Evolutionary conservation across 176 grass and related monocot genomes (phyloP), one percentile per base, ranked within the genome.

Genomic region (Ampelocalamus luodianensis): DNA sequence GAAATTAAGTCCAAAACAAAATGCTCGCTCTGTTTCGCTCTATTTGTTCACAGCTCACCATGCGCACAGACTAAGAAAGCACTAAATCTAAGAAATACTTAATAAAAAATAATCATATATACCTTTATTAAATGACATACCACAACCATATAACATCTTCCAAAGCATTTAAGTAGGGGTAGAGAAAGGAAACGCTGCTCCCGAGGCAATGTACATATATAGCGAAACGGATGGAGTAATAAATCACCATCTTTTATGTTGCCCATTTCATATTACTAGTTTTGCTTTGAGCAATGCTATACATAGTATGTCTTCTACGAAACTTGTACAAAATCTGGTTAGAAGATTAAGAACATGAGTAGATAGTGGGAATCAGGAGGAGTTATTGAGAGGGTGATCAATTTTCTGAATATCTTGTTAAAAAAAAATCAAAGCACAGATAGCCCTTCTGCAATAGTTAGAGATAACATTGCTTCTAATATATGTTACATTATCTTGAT

Each of bases 261-360:
- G 55, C 23, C 2, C 78, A 49, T 86, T 72, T 65, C 20, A n/a
- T 44, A 26, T 46, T 78, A n/a, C 40, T 49, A 64, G 18, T 83
- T 72, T 48, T 77, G 15, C 38, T 12, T 66, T 17, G 45, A 38
- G 16, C 44, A 38, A 12, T 38, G 20, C 7, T 36, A 38, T 54
- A n/a, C 78, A 6, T 68, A 5, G 11, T 26, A 64, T 75, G 32
- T 3, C 22, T 53, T 75, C 13, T 18, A 64, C 22, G 27, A 26
- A 13, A 77, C 12, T 42, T 23, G 10, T n/a, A 8, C 53, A n/a
- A 63, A 55, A 14, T 55, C 3, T 69, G 17, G 43, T 46, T 54
- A 8, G 72, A 65, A 40, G 39, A 62, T 48, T 20, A 79, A 46
- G 0, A 84, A 39, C 29, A 65, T 24, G 0, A 5, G 48, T 72